Base-by-base conservation (phyloP, 148 eudicot species). In the Amaranthus cruentus region DNA sequence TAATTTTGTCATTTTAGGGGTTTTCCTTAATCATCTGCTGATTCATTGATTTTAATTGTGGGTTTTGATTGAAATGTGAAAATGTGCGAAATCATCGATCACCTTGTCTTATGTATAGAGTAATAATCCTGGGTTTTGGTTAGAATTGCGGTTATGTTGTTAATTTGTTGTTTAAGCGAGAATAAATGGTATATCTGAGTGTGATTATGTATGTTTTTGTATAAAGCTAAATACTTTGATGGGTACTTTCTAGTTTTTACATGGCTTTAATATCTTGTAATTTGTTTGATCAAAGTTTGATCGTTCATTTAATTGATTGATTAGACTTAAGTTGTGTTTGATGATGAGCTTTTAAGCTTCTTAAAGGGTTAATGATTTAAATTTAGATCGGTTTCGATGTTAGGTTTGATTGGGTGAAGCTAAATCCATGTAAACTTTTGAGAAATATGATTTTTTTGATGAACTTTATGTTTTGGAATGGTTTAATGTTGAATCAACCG, bases 201-300 rank as follows among this genome's bases (percentile, higher is more conserved):
- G 38, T 47, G 56, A 54, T 15, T 47, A 4, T n/a, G 53, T 48
- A 48, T 11, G 47, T 65, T 65, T 11, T 2, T 65, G 21, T 47
- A 42, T 4, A 13, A 65, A 14, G n/a, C 44, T n/a, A 38, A 18
- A 6, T 62, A n/a, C 18, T 18, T 64, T 57, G 67, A 44, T 38
- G 55, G 18, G 12, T 71, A 0, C 7, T 69, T 56, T 54, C 6
- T 14, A 38, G 51, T 50, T 9, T 43, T 43, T 44, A 14, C 47
- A 10, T 15, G 62, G 53, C n/a, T 18, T 43, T 63, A 52, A 55
- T 58, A 44, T 46, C 14, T 47, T 69, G 47, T 2, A 6, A 18
- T 51, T 69, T 76, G 54, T 69, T 49, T 64, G 80, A 72, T 72
- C 67, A 72, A 66, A 54, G 53, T 43, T 72, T 63, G 75, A 62